Base-by-base conservation (phyloP, 75 land plant species). In the Picea glauca region DNA sequence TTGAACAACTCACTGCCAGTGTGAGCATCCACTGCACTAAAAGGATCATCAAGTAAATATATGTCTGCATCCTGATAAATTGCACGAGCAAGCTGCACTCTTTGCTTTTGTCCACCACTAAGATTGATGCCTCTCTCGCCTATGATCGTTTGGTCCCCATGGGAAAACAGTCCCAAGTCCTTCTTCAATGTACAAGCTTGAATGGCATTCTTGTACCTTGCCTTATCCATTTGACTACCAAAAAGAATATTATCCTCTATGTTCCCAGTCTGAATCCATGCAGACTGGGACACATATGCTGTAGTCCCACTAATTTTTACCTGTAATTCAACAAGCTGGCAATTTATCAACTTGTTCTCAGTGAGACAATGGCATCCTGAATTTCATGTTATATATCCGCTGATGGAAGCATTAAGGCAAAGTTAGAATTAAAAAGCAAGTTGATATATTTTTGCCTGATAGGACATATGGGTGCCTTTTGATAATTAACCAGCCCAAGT, bases 21-120 rank as follows among this genome's bases (percentile, higher is more conserved):
- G 56, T 89, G 86, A 13, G 85, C 91, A 80, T 89, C 91, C 38
- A 89, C 83, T 58, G 87, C 91, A 80, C 91, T 89, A 76, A 89
- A 88, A 70, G 89, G 85, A 21, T 88, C 90, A 83, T 88, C 90
- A 75, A 88, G 79, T 5, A 88, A 79, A 77, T 83, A 89, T 26
- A 89, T 82, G 62, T 89, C 91, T 18, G 90, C 86, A 77, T 87
- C 87, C 38, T 89, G 84, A 73, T 89, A 89, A 17, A 89, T 32
- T 21, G 91, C 90, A 30, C 90, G 84, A 40, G 98, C 98, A 78
- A 94, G 87, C 65, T 94, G 98, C 26, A 94, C 76, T 77, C 97
- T 84, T 78, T 62, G 63, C 63, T 21, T 62, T 62, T 62, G 63
- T 14, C 87, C 87, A 18, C 87, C 92, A 65, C 87, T 85, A 58